Evolutionary conservation across 2,329 filamentous ascomycete genomes (phyloP).

Genomic region (Penicillium vulpinum): DNA sequence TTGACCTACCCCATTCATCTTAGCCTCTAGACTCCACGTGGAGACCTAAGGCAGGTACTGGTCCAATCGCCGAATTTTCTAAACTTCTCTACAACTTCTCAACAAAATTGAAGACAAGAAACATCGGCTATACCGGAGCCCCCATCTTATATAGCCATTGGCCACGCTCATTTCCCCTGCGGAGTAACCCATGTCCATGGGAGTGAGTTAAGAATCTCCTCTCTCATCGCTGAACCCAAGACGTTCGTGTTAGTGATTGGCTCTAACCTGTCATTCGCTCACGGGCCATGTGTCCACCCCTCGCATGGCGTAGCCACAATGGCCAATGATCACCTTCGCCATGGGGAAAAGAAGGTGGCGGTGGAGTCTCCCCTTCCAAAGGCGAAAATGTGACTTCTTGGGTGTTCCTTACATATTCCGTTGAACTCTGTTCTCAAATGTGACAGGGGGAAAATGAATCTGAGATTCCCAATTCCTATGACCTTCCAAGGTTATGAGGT

Average conservation of each 20-base stretch:
- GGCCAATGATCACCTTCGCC: conserved; percentile 16
- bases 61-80: conserved; percentile 16
- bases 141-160: background rate
- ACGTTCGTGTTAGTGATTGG: conserved; percentile 15
- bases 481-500: no score
- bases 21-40: conserved; percentile 23
- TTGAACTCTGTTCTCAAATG: background rate
- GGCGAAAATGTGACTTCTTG: background rate
- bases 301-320: conserved; percentile 23
- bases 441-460: no score
- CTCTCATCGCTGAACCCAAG: conserved; percentile 7
- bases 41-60: conserved; percentile 25
- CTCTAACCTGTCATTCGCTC: background rate
- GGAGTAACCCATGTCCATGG: conserved; percentile 7
- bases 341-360: conserved; percentile 22
- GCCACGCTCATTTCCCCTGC: background rate
- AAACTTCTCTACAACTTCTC: background rate
- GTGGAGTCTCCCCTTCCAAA: conserved; percentile 18
- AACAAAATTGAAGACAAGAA: background rate
- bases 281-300: conserved; percentile 30
- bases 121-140: conserved; percentile 7
- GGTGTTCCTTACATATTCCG: conserved; percentile 15
- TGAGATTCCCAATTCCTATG: no score
- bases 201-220: background rate
- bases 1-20: conserved; percentile 8